Conservation (phyloP, 2,329 filamentous ascomycete species). For the Neospermospora avenae region DNA sequence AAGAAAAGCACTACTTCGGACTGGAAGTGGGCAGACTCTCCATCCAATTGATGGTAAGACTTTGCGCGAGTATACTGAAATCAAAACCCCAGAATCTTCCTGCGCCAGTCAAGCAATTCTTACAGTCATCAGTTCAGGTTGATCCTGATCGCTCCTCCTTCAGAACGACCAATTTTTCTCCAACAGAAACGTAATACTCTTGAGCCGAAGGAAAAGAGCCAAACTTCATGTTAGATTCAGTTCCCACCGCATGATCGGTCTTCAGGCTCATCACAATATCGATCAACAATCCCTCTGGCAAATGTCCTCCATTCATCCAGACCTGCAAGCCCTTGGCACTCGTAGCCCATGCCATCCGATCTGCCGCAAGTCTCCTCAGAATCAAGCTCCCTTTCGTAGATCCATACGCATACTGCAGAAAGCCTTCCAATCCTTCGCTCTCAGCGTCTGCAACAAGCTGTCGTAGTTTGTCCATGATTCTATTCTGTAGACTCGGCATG, state of each 20-base stretch:
- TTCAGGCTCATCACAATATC: constrained; percentile 9
- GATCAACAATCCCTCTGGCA: constrained; percentile 2
- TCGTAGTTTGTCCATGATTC: background rate
- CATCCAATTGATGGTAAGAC: too few relatives aligned
- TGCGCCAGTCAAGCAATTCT: too few relatives aligned
- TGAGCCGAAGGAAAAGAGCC: background rate
- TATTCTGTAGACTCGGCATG: background rate
- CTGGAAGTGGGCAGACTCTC: too few relatives aligned
- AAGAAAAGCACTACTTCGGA: too few relatives aligned
- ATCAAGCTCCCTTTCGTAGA: background rate
- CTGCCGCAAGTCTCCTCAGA: background rate
- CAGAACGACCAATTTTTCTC: background rate
- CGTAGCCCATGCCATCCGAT: constrained; percentile 1
- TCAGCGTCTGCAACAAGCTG: background rate
- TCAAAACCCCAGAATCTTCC: too few relatives aligned
- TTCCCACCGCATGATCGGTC: background rate
- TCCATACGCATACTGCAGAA: background rate
- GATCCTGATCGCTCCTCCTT: background rate
- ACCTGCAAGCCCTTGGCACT: background rate
- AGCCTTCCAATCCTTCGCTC: background rate
- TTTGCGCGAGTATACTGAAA: too few relatives aligned
- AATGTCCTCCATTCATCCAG: constrained; percentile 5
- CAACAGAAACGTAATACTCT: constrained; percentile 4
- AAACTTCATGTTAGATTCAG: background rate
- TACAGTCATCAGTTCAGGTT: background rate